Base-by-base conservation (phyloP, 2,329 filamentous ascomycete species). In the Davidsoniella australis region DNA sequence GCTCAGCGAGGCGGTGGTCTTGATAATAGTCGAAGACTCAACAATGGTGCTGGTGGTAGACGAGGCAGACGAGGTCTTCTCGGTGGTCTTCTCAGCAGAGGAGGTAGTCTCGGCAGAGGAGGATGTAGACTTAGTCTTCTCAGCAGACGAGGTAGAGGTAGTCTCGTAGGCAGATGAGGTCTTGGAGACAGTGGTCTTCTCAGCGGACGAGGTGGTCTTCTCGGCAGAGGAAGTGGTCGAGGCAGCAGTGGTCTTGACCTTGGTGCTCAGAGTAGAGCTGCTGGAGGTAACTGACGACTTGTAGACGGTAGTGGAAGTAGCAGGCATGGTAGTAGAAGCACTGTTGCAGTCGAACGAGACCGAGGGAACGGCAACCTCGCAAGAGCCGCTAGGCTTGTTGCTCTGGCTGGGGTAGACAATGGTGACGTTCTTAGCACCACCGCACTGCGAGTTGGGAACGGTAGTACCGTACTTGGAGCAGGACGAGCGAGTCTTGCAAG, bases 381-480 rank as follows among this genome's bases (percentile, higher is more conserved):
- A 91, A 58, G 65, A 66, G 45, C 71, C 65, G 62, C 76, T 71
- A 51, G 53, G 68, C 59, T 72, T 70, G 54, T 71, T 63, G 55
- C 75, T 67, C 60, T 80, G 76, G 52, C 75, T 64, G 55, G 75
- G 72, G 64, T 71, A 77, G 62, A 78, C 66, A 62, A 95, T 79
- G 49, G 75, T 78, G 54, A 95, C 86, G 51, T 77, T 79, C 62
- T 74, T 85, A 56, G 89, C 88, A 65, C 88, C 88, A 75, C 87
- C 89, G 63, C 89, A 96, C 72, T 95, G 86, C 54, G 70, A 76
- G 75, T 95, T 95, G 66, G 76, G 67, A 58, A 95, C 71, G 43
- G 73, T 75, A 52, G 77, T 80, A 58, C 85, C 85, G 14, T 71
- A 68, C 49, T 72, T 68, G 55, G 71, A 75, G 75, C 85, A 93